These are phyloP conservation scores for Glebionis coronaria DNA, from an alignment of 129 eudicot species.

Conservation along the genomic window DNA sequence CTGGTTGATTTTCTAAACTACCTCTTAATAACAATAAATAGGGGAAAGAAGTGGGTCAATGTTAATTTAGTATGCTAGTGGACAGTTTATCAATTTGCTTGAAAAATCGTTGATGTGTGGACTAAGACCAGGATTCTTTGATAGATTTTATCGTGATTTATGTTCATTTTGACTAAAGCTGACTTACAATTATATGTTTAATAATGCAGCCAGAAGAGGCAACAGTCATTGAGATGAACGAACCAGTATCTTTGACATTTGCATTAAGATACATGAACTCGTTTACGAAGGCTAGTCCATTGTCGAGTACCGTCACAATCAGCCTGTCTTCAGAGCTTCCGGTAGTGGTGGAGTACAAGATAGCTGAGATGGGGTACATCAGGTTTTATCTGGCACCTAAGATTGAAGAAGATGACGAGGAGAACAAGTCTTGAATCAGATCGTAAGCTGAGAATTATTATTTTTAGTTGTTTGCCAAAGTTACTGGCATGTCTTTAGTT, in stretches of 20 bases:
- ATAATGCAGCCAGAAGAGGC: conserved; percentile 86
- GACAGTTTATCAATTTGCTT: too few species aligned
- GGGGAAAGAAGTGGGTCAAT: too few species aligned
- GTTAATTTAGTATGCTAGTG: too few species aligned
- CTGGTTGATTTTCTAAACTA: not conserved
- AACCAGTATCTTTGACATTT: conserved; percentile 89
- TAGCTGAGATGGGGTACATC: conserved; percentile 92
- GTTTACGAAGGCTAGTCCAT: conserved; percentile 80
- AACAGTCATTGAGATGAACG: conserved; percentile 88
- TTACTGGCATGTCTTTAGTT: not conserved
- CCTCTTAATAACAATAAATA: too few species aligned
- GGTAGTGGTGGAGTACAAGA: conserved; percentile 88
- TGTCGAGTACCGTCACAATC: conserved; percentile 70
- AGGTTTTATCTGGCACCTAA: conserved; percentile 87
- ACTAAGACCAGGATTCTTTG: not conserved
- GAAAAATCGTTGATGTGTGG: too few species aligned
- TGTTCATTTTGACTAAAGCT: not conserved
- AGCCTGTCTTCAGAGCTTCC: conserved; percentile 93
- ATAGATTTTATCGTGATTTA: not conserved
- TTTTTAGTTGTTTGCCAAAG: conserved; percentile 11
- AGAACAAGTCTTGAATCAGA: conserved; percentile 40
- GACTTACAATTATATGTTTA: too few species aligned
- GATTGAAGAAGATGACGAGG: conserved; percentile 89
- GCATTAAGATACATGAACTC: conserved; percentile 96
- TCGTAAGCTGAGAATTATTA: not conserved